A percentile compares a stretch with the other conserved stretches of the same genome.
phyloP scores from a whole-genome alignment of 2,329 filamentous ascomycete genomes.

The Xylariaceae sp. region DNA sequence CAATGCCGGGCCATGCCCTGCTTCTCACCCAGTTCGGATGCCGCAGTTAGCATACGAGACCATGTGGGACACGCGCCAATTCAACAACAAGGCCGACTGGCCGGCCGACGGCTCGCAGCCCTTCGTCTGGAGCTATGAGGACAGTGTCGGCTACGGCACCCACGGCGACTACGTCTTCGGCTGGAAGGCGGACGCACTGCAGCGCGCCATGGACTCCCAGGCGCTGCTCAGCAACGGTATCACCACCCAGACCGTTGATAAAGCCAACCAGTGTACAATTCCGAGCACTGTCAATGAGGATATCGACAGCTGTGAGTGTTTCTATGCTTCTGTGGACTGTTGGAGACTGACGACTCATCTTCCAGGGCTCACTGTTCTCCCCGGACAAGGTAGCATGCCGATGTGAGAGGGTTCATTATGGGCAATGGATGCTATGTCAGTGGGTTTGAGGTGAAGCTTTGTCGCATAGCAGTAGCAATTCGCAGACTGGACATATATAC shows the following conservation, averaged over 20 bases:
- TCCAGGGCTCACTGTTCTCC: slow-evolving; percentile 14
- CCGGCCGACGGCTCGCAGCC: slow-evolving; percentile 21
- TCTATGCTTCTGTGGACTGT: slow-evolving; percentile 6
- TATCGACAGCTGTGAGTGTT: slow-evolving; percentile 32
- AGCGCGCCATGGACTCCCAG: slow-evolving; percentile 24
- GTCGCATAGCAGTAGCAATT: slow-evolving; percentile 10
- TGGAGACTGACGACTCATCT: slow-evolving; percentile 11
- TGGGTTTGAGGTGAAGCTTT: slow-evolving; percentile 6
- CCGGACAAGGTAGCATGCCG: slow-evolving; percentile 13
- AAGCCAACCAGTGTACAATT: slow-evolving; percentile 19
- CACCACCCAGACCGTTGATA: slow-evolving; percentile 18
- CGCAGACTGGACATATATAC: slow-evolving; percentile 9
- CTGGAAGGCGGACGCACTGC: slow-evolving; percentile 24
- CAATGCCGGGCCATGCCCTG: slow-evolving; percentile 14
- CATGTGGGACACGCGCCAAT: slow-evolving; percentile 18
- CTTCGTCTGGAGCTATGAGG: slow-evolving; percentile 24
- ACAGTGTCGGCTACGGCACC: slow-evolving; percentile 25
- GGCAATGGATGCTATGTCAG: slow-evolving; percentile 5
- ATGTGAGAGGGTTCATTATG: slow-evolving; percentile 13
- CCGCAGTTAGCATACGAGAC: slow-evolving; percentile 16
- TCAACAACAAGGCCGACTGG: slow-evolving; percentile 18
- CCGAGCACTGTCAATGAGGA: slow-evolving; percentile 25
- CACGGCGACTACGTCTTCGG: slow-evolving; percentile 28
- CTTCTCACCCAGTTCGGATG: slow-evolving; percentile 18
- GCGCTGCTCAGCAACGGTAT: slow-evolving; percentile 29